Conservation (phyloP, 2,329 filamentous ascomycete species). For the Aureobasidium sp. region DNA sequence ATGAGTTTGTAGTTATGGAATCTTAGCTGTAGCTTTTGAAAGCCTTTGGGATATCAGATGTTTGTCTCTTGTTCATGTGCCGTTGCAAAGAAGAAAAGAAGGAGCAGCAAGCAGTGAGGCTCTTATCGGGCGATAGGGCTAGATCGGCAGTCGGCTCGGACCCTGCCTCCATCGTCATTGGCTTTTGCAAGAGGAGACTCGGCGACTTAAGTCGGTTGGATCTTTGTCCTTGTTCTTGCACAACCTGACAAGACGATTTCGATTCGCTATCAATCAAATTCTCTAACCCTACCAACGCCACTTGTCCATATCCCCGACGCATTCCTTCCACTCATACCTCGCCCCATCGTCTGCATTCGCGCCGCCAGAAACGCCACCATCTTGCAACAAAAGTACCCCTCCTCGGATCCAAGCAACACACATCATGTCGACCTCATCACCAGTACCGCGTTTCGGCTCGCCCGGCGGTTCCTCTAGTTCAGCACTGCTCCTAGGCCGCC, state of each 20-base stretch:
- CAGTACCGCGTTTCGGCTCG: constrained; percentile 9
- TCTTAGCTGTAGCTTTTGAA: background rate
- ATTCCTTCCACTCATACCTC: background rate
- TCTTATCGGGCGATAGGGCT: background rate
- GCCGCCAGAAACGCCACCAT: background rate
- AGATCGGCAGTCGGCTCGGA: background rate
- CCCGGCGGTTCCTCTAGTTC: constrained; percentile 43
- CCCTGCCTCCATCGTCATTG: background rate
- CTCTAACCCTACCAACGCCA: background rate
- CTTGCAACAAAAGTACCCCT: background rate
- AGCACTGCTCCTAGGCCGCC: constrained; percentile 67
- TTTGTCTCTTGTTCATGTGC: background rate
- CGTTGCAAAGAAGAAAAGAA: background rate
- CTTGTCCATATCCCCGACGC: background rate
- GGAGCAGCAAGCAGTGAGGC: background rate
- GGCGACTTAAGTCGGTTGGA: background rate
- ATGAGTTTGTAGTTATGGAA: background rate
- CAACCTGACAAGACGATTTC: background rate
- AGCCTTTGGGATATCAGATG: background rate
- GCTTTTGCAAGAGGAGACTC: background rate
- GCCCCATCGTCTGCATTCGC: background rate
- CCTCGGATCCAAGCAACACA: background rate
- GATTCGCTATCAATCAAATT: background rate
- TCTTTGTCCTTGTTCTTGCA: background rate
- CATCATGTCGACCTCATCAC: constrained; percentile 10